Evolutionary conservation across 2,329 filamentous ascomycete species (phyloP), one percentile per base, ranked within the genome.

Genomic region (Colletotrichum shisoi): DNA sequence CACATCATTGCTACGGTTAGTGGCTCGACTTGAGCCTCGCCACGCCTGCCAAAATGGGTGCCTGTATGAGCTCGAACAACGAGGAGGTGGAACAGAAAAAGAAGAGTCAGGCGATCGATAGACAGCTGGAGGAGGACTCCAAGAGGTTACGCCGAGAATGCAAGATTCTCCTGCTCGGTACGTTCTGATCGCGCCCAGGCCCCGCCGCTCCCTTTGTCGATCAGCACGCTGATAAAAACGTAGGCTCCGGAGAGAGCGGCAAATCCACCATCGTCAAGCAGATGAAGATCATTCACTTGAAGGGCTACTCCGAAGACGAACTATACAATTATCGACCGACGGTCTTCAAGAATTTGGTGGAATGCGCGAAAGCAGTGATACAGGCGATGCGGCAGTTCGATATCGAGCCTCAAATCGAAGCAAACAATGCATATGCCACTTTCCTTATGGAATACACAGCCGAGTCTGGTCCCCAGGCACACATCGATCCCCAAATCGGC

Each of bases 271-370:
- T 99, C 74, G 95, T 99, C 73, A 99, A 99, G 81, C 95, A 99
- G 84, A 99, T 99, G 95, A 99, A 98, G 82, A 99, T 99, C 74
- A 98, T 99, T 76, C 95, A 99, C 76, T 91, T 98, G 74, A 97
- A 97, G 81, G 95, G 95, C 69, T 99, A 99, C 80, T 94, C 92
- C 12, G 89, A 93, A 72, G 94, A 98, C 74, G 95, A 99, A 79
- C 85, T 98, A 57, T 91, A 91, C 74, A 90, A 97, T 77, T 98
- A 98, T 82, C 91, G 95, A 67, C 88, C 96, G 70, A 98, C 95
- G 40, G 93, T 99, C 68, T 99, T 96, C 84, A 99, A 99, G 82
- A 99, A 99, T 78, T 85, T 99, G 68, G 87, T 98, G 72, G 95
- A 99, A 80, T 99, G 95, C 83, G 92, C 93, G 72, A 98, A 97